Base-by-base conservation (phyloP, 2,329 filamentous ascomycete species). In the Colletotrichum spinosum region DNA sequence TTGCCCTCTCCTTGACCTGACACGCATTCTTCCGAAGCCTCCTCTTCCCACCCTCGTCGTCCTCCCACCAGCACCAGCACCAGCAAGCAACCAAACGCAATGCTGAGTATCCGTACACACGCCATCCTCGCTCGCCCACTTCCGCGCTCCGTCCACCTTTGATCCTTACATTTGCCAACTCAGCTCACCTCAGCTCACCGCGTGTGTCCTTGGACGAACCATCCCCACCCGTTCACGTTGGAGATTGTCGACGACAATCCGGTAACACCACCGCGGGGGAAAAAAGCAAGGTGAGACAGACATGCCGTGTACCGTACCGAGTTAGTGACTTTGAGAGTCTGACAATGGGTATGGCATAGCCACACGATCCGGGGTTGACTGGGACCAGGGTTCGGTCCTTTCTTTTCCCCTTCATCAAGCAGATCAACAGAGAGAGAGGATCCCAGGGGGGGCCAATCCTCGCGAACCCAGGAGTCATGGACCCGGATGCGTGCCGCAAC, bases 401-500 rank as follows among this genome's bases (percentile, higher is more conserved):
- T 44, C 4, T 8, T 44, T 15, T 13, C 42, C 10, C 42, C 9
- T 4, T 15, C 13, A 8, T 6, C 13, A 44, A 15, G 15, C 11
- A 8, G 13, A 44, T 7, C 8, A 7, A 8, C 8, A 13, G 42
- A 44, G 41, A 44, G 41, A 44, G 41, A 13, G 13, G 10, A 15
- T 25, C 25, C 25, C 25, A 25, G 25, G 25, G 25, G 25, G 25
- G 25, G 17, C 17, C 25, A 4, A 25, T 25, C 3, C 25, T 25
- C 25, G 25, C 25, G 25, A 25, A 25, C 25, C 25, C 25, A 25
- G 25, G 25, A 25, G 25, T 25, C 13, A 65, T 65, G 62, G 62
- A 65, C 52, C 62, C 62, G 38, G 52, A 62, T 8, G 62, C 60
- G 34, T 65, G 62, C 46, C 62, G 62, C 17, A 65, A 65, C 52